Conservation (phyloP, 2,329 filamentous ascomycete species). For the Arthrobotrys musiformis region DNA sequence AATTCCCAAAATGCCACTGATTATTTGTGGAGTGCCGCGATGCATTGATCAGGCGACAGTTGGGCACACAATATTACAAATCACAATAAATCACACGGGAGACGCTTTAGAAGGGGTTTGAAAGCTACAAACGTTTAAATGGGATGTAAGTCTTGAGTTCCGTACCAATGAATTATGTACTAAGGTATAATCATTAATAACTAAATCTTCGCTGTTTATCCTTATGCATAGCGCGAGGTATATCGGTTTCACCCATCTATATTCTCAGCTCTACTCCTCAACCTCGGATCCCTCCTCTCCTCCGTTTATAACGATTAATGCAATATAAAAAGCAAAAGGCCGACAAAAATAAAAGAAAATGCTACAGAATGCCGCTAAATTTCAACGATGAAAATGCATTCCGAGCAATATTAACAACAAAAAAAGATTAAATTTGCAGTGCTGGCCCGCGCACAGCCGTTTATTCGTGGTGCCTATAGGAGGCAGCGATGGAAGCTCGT, state of each 20-base stretch:
- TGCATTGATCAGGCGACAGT: background rate
- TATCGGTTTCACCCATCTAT: background rate
- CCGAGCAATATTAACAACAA: background rate
- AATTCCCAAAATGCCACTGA: too few species aligned
- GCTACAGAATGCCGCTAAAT: slow-evolving; percentile 40
- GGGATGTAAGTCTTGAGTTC: background rate
- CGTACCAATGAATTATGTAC: slow-evolving; percentile 4
- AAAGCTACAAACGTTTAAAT: background rate
- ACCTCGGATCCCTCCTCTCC: background rate
- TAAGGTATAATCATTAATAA: slow-evolving; percentile 11
- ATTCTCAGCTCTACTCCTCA: background rate
- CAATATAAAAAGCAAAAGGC: slow-evolving; percentile 7
- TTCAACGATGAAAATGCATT: slow-evolving; percentile 23
- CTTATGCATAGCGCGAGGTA: background rate
- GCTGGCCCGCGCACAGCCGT: slow-evolving; percentile 5
- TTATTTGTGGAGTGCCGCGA: background rate
- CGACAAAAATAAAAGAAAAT: slow-evolving; percentile 8
- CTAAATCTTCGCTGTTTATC: background rate
- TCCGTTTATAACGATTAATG: background rate
- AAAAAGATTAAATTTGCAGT: slow-evolving; percentile 1
- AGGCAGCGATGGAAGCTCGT: slow-evolving; percentile 49
- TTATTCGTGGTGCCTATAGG: slow-evolving; percentile 36
- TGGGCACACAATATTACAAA: background rate
- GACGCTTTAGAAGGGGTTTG: background rate
- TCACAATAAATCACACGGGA: background rate